Evolutionary conservation across 495 filamentous ascomycete genomes (phyloP), one percentile per base, ranked within the genome.

Genomic region (Aspergillus ostianus): DNA sequence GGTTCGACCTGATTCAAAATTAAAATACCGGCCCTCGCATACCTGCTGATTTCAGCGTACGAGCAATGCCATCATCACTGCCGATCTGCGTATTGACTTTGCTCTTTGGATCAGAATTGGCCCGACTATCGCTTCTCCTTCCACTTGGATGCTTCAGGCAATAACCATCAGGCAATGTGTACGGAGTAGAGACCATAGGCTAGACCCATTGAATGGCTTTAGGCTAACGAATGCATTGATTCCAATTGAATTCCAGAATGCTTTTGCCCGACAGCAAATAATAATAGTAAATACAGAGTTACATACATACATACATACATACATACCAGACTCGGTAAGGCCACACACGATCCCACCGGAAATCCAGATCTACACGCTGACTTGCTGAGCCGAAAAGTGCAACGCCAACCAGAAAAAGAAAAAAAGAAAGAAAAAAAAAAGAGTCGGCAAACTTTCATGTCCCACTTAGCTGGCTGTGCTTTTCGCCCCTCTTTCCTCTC

Each of bases 401-500:
- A 32, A n/a, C n/a, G n/a, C n/a, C n/a, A n/a, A 41, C 36, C 10
- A 41, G 10, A 41, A 4, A 4, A 41, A 41, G 2, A 2, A 41
- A 13, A 17, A 17, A 41, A 10, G 4, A 41, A 15, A 41, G 4
- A 41, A 15, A 15, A 15, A 41, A 15, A 15, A 41, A 1, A 13
- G 18, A 59, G 51, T 61, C 55, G 61, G 61, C 61, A 60, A 60
- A 60, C 53, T 60, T 64, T 67, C 61, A 41, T 17, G 64, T 64
- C 64, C 64, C 64, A 67, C 61, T 47, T 53, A 55, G 46, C 50
- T 56, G 62, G 54, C 41, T 52, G 53, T 55, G 51, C 61, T 32
- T 60, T 57, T 41, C 64, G 64, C 64, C 64, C 64, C 64, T 66
- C 64, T 36, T 66, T 57, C 57, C 64, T 63, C 64, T 46, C 62